Conservation (phyloP, 2,329 filamentous ascomycete genomes). For the Sodiomyces alkalinus region DNA sequence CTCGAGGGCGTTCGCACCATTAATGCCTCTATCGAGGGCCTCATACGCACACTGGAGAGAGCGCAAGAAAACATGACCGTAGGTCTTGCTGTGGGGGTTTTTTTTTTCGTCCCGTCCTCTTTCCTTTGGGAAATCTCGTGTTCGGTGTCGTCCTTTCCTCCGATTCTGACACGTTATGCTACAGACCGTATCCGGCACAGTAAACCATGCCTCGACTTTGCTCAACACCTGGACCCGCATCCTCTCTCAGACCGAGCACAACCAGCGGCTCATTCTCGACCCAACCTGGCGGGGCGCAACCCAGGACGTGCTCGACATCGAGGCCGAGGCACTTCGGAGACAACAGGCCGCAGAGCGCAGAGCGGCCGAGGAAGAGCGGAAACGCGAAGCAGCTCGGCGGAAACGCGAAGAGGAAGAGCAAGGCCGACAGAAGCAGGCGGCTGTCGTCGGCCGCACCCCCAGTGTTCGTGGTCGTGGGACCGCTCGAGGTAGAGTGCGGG, state of each 20-base stretch:
- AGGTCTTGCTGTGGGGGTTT: too few species aligned
- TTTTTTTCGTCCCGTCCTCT: background rate
- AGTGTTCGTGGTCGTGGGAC: slow-evolving; percentile 5
- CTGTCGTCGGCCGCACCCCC: slow-evolving; percentile 5
- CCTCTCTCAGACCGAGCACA: slow-evolving; percentile 92
- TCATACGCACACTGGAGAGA: slow-evolving; percentile 55
- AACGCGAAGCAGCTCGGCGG: slow-evolving; percentile 54
- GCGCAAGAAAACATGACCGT: slow-evolving; percentile 68
- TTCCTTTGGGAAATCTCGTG: background rate
- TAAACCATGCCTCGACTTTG: slow-evolving; percentile 73
- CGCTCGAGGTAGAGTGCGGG: slow-evolving; percentile 3
- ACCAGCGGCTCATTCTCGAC: slow-evolving; percentile 80
- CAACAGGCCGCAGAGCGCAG: slow-evolving; percentile 66
- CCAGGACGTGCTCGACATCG: slow-evolving; percentile 72
- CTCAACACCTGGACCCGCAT: slow-evolving; percentile 95
- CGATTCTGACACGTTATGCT: slow-evolving; percentile 6
- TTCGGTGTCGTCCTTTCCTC: too few species aligned
- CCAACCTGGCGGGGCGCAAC: slow-evolving; percentile 80
- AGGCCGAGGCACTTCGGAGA: slow-evolving; percentile 59
- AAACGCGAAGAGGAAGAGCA: slow-evolving; percentile 47
- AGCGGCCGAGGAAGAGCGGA: slow-evolving; percentile 63
- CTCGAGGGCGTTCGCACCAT: slow-evolving; percentile 71
- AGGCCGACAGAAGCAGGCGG: slow-evolving; percentile 23
- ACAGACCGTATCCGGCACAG: slow-evolving; percentile 71
- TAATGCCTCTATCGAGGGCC: slow-evolving; percentile 73